Percentiles rank a stretch among this genome's conserved stretches.
Conservation (phyloP, 2,329 filamentous ascomycete species). For the Talaromyces piceae region DNA sequence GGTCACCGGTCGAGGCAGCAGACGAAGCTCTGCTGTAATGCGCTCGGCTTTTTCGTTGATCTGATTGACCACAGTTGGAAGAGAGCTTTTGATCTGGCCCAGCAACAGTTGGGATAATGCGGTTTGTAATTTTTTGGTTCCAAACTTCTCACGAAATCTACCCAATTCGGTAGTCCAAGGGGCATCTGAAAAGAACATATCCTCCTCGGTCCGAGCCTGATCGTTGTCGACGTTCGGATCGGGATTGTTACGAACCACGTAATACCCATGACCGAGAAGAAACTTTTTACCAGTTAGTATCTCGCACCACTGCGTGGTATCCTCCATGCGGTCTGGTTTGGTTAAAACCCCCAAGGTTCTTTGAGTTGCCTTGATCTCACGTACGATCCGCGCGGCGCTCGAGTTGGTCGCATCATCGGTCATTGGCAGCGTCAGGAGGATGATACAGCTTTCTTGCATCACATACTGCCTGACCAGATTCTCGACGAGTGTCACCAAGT, state of each 20-base stretch:
- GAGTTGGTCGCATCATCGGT: conserved; percentile 72
- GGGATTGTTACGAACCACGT: conserved; percentile 58
- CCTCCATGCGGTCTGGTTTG: conserved; percentile 67
- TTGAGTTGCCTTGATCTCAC: conserved; percentile 47
- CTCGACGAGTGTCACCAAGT: conserved; percentile 63
- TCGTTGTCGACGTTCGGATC: conserved; percentile 37
- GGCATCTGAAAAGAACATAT: conserved; percentile 40
- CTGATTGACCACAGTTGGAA: conserved; percentile 30
- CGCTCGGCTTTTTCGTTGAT: conserved; percentile 41
- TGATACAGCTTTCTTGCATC: conserved; percentile 59
- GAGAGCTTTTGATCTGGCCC: conserved; percentile 35
- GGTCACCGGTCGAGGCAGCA: conserved; percentile 58
- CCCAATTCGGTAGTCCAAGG: conserved; percentile 43
- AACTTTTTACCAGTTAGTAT: conserved; percentile 59
- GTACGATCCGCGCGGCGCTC: conserved; percentile 59
- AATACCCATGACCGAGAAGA: conserved; percentile 65
- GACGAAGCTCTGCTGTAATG: conserved; percentile 49
- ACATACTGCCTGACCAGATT: conserved; percentile 67
- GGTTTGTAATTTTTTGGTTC: conserved; percentile 44
- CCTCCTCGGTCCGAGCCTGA: conserved; percentile 44
- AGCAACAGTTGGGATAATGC: conserved; percentile 44
- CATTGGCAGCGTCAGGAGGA: conserved; percentile 71
- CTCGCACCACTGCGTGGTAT: conserved; percentile 52
- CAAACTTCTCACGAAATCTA: conserved; percentile 40
- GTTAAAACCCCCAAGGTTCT: conserved; percentile 72